These are phyloP conservation scores for Aschersonia sp. DNA, from an alignment of 2,329 filamentous ascomycete genomes.

Conservation along the genomic window DNA sequence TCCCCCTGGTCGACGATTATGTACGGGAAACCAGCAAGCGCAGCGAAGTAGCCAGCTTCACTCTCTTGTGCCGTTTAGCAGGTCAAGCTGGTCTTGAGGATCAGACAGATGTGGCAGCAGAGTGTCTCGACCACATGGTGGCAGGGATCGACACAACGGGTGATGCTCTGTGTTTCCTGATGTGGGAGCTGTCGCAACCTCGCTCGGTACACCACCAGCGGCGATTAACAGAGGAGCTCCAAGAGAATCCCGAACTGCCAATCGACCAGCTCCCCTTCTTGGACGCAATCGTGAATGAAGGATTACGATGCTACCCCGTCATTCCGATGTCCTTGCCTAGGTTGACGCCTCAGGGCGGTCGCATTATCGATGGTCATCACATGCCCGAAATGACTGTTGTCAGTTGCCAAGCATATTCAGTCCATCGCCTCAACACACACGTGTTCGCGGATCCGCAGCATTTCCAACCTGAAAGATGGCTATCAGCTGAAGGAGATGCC, in stretches of 20 bases:
- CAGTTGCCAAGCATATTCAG: conserved; percentile 46
- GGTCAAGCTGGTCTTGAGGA: conserved; percentile 33
- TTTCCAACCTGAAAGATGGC: conserved; percentile 76
- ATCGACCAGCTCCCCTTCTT: conserved; percentile 42
- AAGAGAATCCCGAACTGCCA: conserved; percentile 18
- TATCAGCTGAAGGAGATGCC: conserved; percentile 57
- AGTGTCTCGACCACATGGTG: conserved; percentile 58
- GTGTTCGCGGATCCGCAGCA: conserved; percentile 67
- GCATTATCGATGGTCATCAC: conserved; percentile 38
- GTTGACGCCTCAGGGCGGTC: conserved; percentile 38
- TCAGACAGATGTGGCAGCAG: conserved; percentile 43
- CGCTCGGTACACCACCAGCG: conserved; percentile 35
- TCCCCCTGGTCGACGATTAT: conserved; percentile 44
- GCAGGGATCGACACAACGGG: conserved; percentile 61
- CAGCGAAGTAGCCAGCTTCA: conserved; percentile 34
- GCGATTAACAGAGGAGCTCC: conserved; percentile 37
- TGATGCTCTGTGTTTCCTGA: conserved; percentile 54
- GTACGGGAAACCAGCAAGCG: conserved; percentile 37
- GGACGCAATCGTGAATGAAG: conserved; percentile 49
- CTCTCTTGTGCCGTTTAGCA: conserved; percentile 43
- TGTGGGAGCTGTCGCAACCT: conserved; percentile 56
- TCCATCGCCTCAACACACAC: conserved; percentile 42
- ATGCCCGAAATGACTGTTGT: conserved; percentile 40
- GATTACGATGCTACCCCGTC: conserved; percentile 45
- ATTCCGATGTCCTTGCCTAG: conserved; percentile 55